These are phyloP conservation scores for Cinnamomum chago DNA, from an alignment of 164 flowering plant genomes.

Conservation along the genomic window DNA sequence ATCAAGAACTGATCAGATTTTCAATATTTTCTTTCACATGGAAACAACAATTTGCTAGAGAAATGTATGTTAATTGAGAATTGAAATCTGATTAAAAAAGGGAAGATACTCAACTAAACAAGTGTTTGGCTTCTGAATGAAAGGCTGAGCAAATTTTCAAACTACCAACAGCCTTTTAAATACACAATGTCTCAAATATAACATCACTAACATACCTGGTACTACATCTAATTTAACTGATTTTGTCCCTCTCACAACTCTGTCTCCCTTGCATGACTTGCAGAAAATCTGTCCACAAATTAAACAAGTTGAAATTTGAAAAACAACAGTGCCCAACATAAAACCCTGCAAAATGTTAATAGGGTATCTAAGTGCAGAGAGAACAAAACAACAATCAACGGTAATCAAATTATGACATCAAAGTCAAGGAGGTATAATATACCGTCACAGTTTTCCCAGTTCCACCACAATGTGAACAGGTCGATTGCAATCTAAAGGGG, in stretches of 20 bases:
- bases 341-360: neutral
- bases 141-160: no score
- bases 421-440: conserved; percentile 8
- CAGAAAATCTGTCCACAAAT: conserved; percentile 46
- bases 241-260: conserved; percentile 66
- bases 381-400: neutral
- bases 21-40: no score
- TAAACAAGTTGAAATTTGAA: neutral
- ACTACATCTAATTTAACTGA: conserved; percentile 62
- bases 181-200: no score
- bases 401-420: neutral
- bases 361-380: neutral
- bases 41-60: no score
- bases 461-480: conserved; percentile 76
- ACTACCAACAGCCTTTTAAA: no score
- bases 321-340: neutral
- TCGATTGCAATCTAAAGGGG: conserved; percentile 57
- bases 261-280: conserved; percentile 72
- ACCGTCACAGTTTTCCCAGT: conserved; percentile 75
- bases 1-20: no score
- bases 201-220: conserved; percentile 47
- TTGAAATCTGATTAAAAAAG: no score
- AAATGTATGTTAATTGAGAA: no score
- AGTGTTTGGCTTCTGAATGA: no score
- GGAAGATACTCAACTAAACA: no score